A percentile compares a stretch with the other conserved stretches of the same genome.
phyloP scores from a whole-genome alignment of 352 stramenopile genomes.

The Halophytophthora polymorphica region DNA sequence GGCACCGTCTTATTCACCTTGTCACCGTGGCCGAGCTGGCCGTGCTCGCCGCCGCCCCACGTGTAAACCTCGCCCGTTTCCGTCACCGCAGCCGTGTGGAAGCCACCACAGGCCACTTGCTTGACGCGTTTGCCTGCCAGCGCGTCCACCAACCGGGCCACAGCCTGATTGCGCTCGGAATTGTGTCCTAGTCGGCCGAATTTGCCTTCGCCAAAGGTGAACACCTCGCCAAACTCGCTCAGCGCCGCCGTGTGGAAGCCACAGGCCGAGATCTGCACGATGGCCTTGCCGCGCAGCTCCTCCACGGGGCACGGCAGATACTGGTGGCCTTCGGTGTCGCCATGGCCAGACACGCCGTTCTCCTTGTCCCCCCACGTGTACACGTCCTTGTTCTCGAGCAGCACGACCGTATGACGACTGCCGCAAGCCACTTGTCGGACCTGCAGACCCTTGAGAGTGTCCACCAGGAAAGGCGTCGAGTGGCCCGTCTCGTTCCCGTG shows the following conservation, averaged over 20 bases:
- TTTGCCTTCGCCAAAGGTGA: slow-evolving; percentile 92
- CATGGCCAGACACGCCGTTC: slow-evolving; percentile 94
- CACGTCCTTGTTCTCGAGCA: slow-evolving; percentile 86
- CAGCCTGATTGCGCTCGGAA: slow-evolving; percentile 78
- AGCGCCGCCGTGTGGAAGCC: slow-evolving; percentile 85
- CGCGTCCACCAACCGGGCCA: slow-evolving; percentile 68
- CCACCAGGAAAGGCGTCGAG: slow-evolving; percentile 92
- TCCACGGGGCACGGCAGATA: slow-evolving; percentile 92
- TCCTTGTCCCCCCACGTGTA: slow-evolving; percentile 96
- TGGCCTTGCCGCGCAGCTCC: slow-evolving; percentile 78
- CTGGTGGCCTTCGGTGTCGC: slow-evolving; percentile 94
- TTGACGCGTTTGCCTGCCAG: slow-evolving; percentile 74
- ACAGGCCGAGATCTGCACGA: slow-evolving; percentile 89
- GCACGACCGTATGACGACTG: slow-evolving; percentile 91
- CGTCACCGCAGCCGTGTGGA: slow-evolving; percentile 84
- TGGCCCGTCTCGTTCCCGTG: slow-evolving; percentile 93
- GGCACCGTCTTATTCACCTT: slow-evolving; percentile 95
- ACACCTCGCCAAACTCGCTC: slow-evolving; percentile 89
- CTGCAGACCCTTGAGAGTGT: slow-evolving; percentile 88
- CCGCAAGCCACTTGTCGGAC: slow-evolving; percentile 94
- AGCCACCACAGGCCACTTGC: slow-evolving; percentile 86
- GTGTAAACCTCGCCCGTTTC: slow-evolving; percentile 86
- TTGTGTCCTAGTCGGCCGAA: slow-evolving; percentile 85
- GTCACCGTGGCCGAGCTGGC: slow-evolving; percentile 95
- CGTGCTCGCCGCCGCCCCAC: slow-evolving; percentile 90